Base-by-base conservation (phyloP, 2,329 filamentous ascomycete species). In the Epichloe baconii region DNA sequence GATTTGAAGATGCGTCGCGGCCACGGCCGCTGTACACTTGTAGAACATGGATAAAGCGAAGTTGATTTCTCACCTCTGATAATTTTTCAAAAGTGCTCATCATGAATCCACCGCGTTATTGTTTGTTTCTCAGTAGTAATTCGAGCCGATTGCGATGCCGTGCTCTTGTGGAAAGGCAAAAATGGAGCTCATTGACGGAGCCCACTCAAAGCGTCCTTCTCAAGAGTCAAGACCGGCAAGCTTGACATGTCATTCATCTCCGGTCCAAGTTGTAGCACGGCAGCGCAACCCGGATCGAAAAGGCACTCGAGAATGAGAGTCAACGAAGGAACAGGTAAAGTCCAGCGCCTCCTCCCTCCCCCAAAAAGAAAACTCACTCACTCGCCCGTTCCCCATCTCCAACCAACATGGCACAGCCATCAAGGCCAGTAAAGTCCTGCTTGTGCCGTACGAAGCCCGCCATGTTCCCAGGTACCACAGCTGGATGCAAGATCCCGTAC, bases 401-500 rank as follows among this genome's bases (percentile, higher is more conserved):
- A 17, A 6, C 14, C 51, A 17, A 51, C 41, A 5, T 7, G 6
- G 3, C 0, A 15, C 58, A 94, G 88, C 83, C 17, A 70, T 94
- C 35, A 75, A 78, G 3, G 85, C 85, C 1, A 68, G 76, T 4
- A 73, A 73, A 47, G 72, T 86, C 44, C 76, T 94, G 17, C 77
- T 97, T 10, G 88, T 95, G 10, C 90, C 90, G 0, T 96, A 96
- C 67, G 83, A 84, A 55, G 68, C 75, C 38, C 85, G 82, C 62
- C 91, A 96, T 71, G 91, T 97, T 23, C 75, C 76, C 15, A 82
- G 76, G 38, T 96, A 96, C 64, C 88, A 95, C 64, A 71, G 75
- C 61, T 97, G 91, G 91, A 96, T 97, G 90, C 78, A 90, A 71
- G 83, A 93, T 61, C 76, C 83, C 48, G 85, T 78, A 64, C 41